Evolutionary conservation across 2,329 filamentous ascomycete species (phyloP), one percentile per base, ranked within the genome.

Genomic region (Colletotrichum gigasporum): DNA sequence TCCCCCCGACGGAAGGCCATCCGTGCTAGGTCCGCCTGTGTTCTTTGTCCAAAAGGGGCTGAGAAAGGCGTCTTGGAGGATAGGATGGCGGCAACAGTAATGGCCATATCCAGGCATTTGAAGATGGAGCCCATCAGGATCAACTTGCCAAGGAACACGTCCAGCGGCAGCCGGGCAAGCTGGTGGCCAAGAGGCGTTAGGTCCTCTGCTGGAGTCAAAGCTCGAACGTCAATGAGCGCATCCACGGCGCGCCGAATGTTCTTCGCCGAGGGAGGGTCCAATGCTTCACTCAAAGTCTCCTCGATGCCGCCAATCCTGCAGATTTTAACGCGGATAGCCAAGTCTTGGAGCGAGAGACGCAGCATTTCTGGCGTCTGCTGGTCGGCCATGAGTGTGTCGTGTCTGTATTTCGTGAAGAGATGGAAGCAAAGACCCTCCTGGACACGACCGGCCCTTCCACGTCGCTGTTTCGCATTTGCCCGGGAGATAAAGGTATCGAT

Each of bases 311-410:
- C 96, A 42, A 99, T 87, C 73, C 96, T 97, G 82, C 95, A 99
- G 45, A 97, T 97, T 79, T 99, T 99, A 69, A 98, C 94, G 8
- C 96, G 90, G 74, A 99, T 94, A 5, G 97, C 94, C 10, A 99
- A 83, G 73, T 99, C 96, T 76, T 99, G 96, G 10, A 99, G 82
- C 0, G 96, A 97, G 4, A 99, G 82, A 1, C 96, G 91, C 39
- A 99, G 87, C 89, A 99, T 97, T 76, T 99, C 96, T 0, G 96
- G 96, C 0, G 93, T 97, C 79, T 98, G 96, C 73, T 97, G 93
- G 66, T 97, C 94, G 52, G 90, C 89, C 86, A 98, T 93, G 70
- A 91, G 75, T 61, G 88, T 87, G 73, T 98, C 94, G 73, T 97
- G 93, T 7, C 95, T 88, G 71, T 94, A 87, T 71, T 91, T 96